These are phyloP conservation scores for Porcisia deanei DNA, from an alignment of 208 protist species.

Conservation along the genomic window DNA sequence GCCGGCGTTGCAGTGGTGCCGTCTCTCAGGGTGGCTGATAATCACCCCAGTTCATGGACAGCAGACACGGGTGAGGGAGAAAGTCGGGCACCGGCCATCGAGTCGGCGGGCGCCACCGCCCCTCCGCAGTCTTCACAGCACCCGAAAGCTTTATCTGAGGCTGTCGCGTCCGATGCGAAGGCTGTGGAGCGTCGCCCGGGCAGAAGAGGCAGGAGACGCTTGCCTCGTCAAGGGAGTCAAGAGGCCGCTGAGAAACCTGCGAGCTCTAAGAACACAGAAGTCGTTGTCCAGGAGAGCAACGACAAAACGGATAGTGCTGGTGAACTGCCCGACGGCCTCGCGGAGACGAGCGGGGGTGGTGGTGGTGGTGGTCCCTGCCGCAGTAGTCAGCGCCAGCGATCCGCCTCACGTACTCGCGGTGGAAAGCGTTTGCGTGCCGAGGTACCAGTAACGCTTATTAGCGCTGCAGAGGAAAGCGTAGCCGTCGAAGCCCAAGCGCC, in stretches of 20 bases:
- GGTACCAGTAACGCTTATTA: neutral
- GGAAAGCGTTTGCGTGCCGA: slow-evolving; percentile 6
- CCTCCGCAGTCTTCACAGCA: neutral
- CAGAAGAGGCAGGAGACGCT: neutral
- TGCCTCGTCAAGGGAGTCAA: no score
- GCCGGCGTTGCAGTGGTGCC: neutral
- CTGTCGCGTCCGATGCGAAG: neutral
- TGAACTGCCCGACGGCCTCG: neutral
- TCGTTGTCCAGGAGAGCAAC: neutral
- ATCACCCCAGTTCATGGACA: neutral
- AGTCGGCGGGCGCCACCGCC: neutral
- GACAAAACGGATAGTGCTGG: neutral
- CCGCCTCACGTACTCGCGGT: neutral
- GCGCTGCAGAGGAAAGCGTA: neutral
- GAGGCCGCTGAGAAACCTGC: neutral
- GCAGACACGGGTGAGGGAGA: neutral
- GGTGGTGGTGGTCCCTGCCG: neutral
- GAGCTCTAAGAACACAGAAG: neutral
- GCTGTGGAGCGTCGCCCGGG: neutral
- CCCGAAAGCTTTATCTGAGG: neutral
- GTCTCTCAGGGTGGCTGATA: neutral
- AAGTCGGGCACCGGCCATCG: neutral
- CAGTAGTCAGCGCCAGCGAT: neutral
- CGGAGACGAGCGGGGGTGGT: neutral
- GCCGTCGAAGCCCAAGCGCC: neutral